Evolutionary conservation across 306 rosid genomes (phyloP).

Genomic region (Begonia loranthoides): DNA sequence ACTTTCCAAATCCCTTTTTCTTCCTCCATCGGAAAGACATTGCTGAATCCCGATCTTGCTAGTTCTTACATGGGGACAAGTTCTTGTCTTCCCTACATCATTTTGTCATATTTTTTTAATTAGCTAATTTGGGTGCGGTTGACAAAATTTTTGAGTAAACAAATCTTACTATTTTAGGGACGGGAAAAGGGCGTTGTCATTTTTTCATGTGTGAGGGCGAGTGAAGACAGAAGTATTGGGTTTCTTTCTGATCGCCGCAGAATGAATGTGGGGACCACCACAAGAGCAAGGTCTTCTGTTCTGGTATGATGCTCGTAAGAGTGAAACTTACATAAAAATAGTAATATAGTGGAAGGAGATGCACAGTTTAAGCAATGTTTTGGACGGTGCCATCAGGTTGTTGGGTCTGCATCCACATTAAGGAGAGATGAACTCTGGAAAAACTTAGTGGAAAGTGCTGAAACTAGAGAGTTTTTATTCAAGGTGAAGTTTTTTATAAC

Average conservation of each 20-base stretch:
- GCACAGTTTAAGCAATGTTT: too few relatives aligned
- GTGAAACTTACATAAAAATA: conserved; percentile 8
- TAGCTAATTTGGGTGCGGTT: too few relatives aligned
- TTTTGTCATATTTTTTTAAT: too few relatives aligned
- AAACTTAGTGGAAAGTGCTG: conserved; percentile 76
- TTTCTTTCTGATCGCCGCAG: conserved; percentile 67
- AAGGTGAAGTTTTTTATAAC: conserved; percentile 34
- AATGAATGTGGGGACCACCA: conserved; percentile 91
- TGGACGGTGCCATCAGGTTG: conserved; percentile 33
- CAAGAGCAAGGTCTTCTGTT: conserved; percentile 86
- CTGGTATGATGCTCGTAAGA: conserved; percentile 42
- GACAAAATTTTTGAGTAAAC: neutral
- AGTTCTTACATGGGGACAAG: too few relatives aligned
- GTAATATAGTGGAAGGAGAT: too few relatives aligned
- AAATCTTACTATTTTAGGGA: conserved; percentile 35
- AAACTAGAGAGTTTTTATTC: conserved; percentile 35
- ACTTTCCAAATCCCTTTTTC: too few relatives aligned
- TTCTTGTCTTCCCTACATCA: too few relatives aligned
- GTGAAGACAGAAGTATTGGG: conserved; percentile 52
- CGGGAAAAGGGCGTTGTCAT: conserved; percentile 85
- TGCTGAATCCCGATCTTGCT: too few relatives aligned
- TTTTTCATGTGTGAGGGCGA: conserved; percentile 92
- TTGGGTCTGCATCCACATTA: conserved; percentile 82
- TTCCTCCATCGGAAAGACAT: too few relatives aligned
- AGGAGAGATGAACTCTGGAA: conserved; percentile 61